These are phyloP conservation scores for Penicillium hordei DNA, from an alignment of 2,329 filamentous ascomycete genomes.

Conservation along the genomic window DNA sequence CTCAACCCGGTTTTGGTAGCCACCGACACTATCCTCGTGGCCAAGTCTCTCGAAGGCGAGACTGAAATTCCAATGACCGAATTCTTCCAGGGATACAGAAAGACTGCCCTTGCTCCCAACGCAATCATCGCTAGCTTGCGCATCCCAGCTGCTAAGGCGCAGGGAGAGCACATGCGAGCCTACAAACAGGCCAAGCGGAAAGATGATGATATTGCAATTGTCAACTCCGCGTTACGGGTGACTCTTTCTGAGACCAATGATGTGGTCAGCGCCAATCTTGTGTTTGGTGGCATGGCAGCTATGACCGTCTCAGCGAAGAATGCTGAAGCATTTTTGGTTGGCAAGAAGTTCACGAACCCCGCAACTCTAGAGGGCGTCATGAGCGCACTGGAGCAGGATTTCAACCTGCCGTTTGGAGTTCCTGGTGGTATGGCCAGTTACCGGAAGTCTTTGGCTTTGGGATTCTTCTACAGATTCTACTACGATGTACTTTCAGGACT, in stretches of 20 bases:
- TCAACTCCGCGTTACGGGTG: constrained; percentile 80
- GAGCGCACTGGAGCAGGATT: constrained; percentile 84
- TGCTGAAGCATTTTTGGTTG: constrained; percentile 70
- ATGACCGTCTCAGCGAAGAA: constrained; percentile 84
- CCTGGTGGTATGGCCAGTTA: constrained; percentile 98
- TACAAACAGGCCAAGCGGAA: constrained; percentile 98
- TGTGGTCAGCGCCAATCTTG: constrained; percentile 73
- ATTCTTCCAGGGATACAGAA: constrained; percentile 90
- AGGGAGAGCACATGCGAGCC: constrained; percentile 79
- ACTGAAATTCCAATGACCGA: constrained; percentile 85
- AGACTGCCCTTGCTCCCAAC: constrained; percentile 75
- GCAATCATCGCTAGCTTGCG: constrained; percentile 82
- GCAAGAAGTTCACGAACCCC: constrained; percentile 76
- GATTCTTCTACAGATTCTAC: constrained; percentile 97
- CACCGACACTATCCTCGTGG: constrained; percentile 76
- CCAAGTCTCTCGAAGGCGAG: constrained; percentile 71
- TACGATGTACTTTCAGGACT: constrained; percentile 73
- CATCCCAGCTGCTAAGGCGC: constrained; percentile 73
- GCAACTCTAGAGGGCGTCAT: constrained; percentile 86
- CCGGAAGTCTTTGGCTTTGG: constrained; percentile 81
- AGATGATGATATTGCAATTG: constrained; percentile 97
- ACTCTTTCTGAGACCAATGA: constrained; percentile 66
- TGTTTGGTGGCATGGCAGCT: constrained; percentile 94
- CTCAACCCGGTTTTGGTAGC: constrained; percentile 92
- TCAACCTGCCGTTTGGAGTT: constrained; percentile 83